Conservation (phyloP, 2,329 filamentous ascomycete species). For the Fusarium oligoseptatum region DNA sequence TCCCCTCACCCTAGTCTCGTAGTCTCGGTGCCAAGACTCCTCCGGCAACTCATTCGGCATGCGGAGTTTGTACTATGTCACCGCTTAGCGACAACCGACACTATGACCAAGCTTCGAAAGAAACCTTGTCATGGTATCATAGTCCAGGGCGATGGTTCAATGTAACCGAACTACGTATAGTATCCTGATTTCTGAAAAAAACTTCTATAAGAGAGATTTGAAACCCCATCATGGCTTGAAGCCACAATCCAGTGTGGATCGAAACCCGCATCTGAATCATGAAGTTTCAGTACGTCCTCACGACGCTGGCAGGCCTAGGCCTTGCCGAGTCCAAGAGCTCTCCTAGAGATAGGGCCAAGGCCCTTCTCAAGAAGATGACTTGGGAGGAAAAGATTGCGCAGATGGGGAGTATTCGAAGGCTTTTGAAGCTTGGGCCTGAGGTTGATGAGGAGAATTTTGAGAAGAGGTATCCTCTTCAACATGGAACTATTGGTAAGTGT, state of each 20-base stretch:
- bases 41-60: background rate
- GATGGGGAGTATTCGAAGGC: slow-evolving; percentile 35
- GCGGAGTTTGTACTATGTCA: background rate
- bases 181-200: background rate
- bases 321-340: slow-evolving; percentile 11
- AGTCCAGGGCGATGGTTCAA: slow-evolving; percentile 25
- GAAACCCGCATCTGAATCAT: slow-evolving; percentile 8
- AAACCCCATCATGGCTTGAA: background rate
- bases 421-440: slow-evolving; percentile 19
- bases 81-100: slow-evolving; percentile 27
- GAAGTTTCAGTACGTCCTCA: slow-evolving; percentile 21
- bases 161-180: background rate
- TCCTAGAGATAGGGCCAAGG: slow-evolving; percentile 29
- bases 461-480: slow-evolving; percentile 28
- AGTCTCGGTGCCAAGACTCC: slow-evolving; percentile 1
- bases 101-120: slow-evolving; percentile 14
- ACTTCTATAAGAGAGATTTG: slow-evolving; percentile 12
- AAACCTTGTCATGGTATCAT: slow-evolving; percentile 28
- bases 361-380: slow-evolving; percentile 33
- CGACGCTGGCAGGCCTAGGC: slow-evolving; percentile 21
- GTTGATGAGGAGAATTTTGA: slow-evolving; percentile 35
- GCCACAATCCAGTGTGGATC: background rate
- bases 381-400: slow-evolving; percentile 40
- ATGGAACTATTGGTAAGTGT: slow-evolving; percentile 37
- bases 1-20: slow-evolving; percentile 7